These are phyloP conservation scores for Viola odorata DNA, from an alignment of 345 rosid genomes.

Conservation along the genomic window DNA sequence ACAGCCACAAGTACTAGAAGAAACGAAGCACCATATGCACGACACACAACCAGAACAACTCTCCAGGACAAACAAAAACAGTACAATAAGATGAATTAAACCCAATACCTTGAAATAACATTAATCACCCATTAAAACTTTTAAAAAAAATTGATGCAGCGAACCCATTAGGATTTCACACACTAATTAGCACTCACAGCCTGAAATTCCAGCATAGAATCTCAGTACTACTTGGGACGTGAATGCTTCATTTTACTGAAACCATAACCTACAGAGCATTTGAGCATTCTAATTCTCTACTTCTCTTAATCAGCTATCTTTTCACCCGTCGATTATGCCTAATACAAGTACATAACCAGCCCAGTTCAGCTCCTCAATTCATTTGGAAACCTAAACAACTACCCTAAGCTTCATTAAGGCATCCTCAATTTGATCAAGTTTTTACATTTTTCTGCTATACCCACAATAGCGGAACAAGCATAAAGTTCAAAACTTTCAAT, in stretches of 20 bases:
- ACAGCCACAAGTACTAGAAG: no score
- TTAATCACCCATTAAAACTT: no score
- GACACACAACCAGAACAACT: no score
- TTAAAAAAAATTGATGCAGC: no score
- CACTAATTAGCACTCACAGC: no score
- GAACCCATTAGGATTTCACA: no score
- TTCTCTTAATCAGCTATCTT: not conserved
- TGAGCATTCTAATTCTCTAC: not conserved
- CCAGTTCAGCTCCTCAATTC: not conserved
- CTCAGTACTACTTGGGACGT: not conserved
- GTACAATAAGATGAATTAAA: no score
- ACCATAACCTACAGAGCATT: not conserved
- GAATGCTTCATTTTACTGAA: not conserved
- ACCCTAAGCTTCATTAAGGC: not conserved
- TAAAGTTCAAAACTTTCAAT: slow-evolving; percentile 8
- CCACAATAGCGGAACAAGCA: slow-evolving; percentile 1
- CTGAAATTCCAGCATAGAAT: no score
- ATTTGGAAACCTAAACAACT: not conserved
- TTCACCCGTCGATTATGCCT: not conserved
- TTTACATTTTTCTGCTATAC: not conserved
- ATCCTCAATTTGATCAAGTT: not conserved
- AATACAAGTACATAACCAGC: not conserved
- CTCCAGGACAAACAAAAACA: no score
- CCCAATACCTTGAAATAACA: no score
- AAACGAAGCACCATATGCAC: no score